Conservation (phyloP, 306 rosid genomes). For the Aeschynomene evenia region DNA sequence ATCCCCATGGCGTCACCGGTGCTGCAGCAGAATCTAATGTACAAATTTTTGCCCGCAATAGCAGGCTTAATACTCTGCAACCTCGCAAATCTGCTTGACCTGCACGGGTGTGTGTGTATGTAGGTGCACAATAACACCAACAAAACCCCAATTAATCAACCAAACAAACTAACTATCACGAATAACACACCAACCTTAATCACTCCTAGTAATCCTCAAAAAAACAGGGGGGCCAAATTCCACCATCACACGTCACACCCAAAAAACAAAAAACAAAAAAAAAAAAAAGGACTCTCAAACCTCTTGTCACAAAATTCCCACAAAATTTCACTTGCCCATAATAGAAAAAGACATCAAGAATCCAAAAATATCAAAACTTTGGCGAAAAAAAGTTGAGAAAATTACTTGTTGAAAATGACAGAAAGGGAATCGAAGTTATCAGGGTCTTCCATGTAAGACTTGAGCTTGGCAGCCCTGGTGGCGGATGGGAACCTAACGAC, state of each 20-base stretch:
- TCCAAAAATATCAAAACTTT: neutral
- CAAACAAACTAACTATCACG: neutral
- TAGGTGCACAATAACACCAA: neutral
- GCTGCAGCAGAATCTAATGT: conserved; percentile 70
- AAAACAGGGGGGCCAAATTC: neutral
- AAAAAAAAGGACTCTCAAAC: neutral
- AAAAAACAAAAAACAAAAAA: neutral
- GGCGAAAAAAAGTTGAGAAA: neutral
- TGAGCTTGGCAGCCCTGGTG: conserved; percentile 69
- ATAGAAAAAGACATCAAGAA: neutral
- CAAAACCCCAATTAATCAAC: neutral
- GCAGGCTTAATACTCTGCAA: conserved; percentile 58
- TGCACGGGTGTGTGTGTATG: neutral
- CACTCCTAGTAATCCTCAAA: neutral
- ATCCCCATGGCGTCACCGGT: conserved; percentile 99
- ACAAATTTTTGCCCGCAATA: conserved; percentile 78
- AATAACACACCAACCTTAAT: neutral
- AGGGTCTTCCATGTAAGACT: conserved; percentile 69
- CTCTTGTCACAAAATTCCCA: no score
- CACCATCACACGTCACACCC: neutral
- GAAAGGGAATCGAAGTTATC: conserved; percentile 59
- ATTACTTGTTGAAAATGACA: conserved; percentile 66
- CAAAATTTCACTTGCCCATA: neutral
- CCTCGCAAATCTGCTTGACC: conserved; percentile 84
- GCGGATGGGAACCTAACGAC: conserved; percentile 71